Conservation (phyloP, 164 flowering plant species). For the Chloranthus sessilifolius region DNA sequence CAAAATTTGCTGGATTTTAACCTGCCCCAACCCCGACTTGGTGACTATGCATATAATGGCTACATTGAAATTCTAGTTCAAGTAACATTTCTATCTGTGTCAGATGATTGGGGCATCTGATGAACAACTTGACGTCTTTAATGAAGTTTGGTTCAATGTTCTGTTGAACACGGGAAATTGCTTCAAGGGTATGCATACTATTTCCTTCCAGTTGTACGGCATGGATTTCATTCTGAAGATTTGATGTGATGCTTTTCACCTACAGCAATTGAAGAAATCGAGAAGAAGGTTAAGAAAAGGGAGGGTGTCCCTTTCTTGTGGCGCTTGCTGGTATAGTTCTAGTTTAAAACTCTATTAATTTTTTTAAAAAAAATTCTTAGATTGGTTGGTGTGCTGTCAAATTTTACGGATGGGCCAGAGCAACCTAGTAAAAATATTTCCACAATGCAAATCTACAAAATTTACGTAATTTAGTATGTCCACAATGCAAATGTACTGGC, state of each 20-base stretch:
- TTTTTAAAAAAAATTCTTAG: background rate
- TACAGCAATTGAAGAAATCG: conserved; percentile 61
- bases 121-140: conserved; percentile 86
- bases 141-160: conserved; percentile 62
- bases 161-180: conserved; percentile 51
- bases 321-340: conserved; percentile 63
- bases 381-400: background rate
- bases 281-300: conserved; percentile 47
- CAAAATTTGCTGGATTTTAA: too few relatives aligned
- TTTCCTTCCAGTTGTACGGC: background rate
- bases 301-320: conserved; percentile 73
- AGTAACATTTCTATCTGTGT: conserved; percentile 3
- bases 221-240: background rate
- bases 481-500: background rate
- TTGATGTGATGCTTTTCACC: conserved; percentile 7
- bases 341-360: background rate
- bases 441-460: background rate
- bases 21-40: too few relatives aligned
- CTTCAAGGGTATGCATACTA: conserved; percentile 34
- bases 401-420: background rate
- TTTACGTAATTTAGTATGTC: background rate
- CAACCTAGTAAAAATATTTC: background rate
- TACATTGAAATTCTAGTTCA: background rate
- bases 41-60: too few relatives aligned
- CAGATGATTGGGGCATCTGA: conserved; percentile 87